Base-by-base conservation (phyloP, 148 eudicot species). In the Rhododendron vialii region DNA sequence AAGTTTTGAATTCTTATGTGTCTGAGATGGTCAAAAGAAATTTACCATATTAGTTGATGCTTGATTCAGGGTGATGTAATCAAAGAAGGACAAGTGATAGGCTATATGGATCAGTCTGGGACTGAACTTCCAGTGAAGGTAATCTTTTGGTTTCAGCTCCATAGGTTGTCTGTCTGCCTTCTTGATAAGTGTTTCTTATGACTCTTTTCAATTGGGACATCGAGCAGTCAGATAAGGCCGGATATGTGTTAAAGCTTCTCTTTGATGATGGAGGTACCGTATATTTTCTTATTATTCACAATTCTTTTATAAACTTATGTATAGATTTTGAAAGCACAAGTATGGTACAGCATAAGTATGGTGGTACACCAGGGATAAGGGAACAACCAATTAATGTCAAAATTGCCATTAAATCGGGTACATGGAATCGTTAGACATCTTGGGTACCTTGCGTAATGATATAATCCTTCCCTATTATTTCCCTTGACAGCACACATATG, bases 21-120 rank as follows among this genome's bases (percentile, higher is more conserved):
- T 51, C 63, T 3, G 17, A 17, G 82, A 51, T 50, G 24, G 61
- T 10, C 11, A 80, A 81, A 81, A 77, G 5, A 77, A 81, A 57
- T 33, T 43, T 30, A 57, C 61, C 15, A 35, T 4, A 33, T 82
- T 45, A 35, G 48, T 15, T 36, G 43, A 81, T 82, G 26, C 45
- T 24, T 22, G 50, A 33, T 82, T 55, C 61, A 96, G 99, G 99
- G 99, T 50, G 98, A 93, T 87, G n/a, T 93, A 81, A 92, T 97
- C 88, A 94, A 93, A 89, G 98, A 95, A 89, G 99, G 98, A 86
- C 98, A 97, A 90, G 89, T 90, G 17, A 91, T 97, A 67, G 98
- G 99, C 86, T 95, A 86, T 80, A 36, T 97, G 89, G 98, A 95
- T 90, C 99, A 92, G 90, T 97, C 94, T 87, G 98, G 95, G 86